Evolutionary conservation across 192 early-diverging fungal genomes (phyloP).

Genomic region (Mortierella antarctica): DNA sequence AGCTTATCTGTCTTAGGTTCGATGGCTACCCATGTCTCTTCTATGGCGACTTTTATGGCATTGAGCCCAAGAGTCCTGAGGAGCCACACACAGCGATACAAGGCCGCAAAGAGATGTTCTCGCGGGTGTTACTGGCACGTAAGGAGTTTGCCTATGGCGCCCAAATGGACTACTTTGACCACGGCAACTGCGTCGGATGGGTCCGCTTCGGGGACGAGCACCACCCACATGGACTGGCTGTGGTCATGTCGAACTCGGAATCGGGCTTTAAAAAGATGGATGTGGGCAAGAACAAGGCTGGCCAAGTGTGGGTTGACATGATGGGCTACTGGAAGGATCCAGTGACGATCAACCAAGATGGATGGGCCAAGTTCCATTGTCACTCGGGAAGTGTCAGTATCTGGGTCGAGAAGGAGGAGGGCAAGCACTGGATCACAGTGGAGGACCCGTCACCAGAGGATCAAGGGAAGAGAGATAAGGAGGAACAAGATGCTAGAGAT

Average conservation of each 20-base stretch:
- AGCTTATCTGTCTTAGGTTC: conserved; percentile 41
- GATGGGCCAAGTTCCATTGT: conserved; percentile 30
- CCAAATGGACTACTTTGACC: conserved; percentile 61
- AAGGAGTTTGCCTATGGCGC: conserved; percentile 56
- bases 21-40: conserved; percentile 63
- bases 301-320: conserved; percentile 36
- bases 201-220: conserved; percentile 47
- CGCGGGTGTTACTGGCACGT: conserved; percentile 21
- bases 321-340: conserved; percentile 38
- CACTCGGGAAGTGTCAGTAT: conserved; percentile 26
- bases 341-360: conserved; percentile 25
- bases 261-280: conserved; percentile 22
- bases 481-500: conserved; percentile 22
- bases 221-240: conserved; percentile 16
- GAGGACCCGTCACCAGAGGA: conserved; percentile 27
- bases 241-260: conserved; percentile 36
- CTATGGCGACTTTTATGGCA: conserved; percentile 61
- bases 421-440: conserved; percentile 14
- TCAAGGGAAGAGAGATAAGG: neutral
- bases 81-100: conserved; percentile 33
- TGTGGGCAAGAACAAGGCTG: conserved; percentile 14
- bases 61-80: conserved; percentile 14
- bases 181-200: conserved; percentile 57
- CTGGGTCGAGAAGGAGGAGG: conserved; percentile 28
- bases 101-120: conserved; percentile 46